Conservation (phyloP, 2,329 filamentous ascomycete species). For the Hypoxylon sp. region DNA sequence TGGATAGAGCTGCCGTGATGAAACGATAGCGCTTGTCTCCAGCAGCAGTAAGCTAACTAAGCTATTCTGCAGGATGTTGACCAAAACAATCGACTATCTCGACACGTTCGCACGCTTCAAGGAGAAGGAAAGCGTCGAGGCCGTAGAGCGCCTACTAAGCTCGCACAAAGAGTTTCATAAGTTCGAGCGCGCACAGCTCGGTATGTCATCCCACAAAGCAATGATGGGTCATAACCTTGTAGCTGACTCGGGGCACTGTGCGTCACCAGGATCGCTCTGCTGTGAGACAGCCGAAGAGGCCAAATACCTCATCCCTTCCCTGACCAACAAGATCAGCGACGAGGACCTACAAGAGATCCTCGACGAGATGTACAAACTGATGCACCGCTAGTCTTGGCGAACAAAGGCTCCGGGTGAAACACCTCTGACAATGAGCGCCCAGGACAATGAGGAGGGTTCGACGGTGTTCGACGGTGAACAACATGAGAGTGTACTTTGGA, state of each 20-base stretch:
- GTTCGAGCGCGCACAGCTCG: constrained; percentile 93
- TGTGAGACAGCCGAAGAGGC: constrained; percentile 95
- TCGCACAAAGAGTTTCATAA: constrained; percentile 83
- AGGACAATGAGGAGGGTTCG: too few species aligned
- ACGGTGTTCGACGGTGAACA: constrained; percentile 6
- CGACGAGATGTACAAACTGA: constrained; percentile 88
- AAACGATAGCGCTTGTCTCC: neutral
- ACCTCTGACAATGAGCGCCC: too few species aligned
- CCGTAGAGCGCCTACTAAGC: constrained; percentile 88
- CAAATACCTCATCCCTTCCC: constrained; percentile 91
- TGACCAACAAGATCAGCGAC: constrained; percentile 90
- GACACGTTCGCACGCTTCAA: constrained; percentile 97
- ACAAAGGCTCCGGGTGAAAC: neutral
- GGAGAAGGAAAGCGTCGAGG: constrained; percentile 91
- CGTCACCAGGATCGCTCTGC: constrained; percentile 80
- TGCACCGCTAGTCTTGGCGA: constrained; percentile 45
- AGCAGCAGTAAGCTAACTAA: constrained; percentile 15
- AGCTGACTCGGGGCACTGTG: constrained; percentile 9
- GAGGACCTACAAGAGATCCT: constrained; percentile 88
- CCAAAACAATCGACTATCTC: constrained; percentile 91
- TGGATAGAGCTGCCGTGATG: neutral
- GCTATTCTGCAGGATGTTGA: constrained; percentile 71
- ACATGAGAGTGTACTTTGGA: constrained; percentile 7
- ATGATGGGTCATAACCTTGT: neutral
- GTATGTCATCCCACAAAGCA: constrained; percentile 60